These are phyloP conservation scores for Lentinula novae-zelandiae DNA, from an alignment of 1,284 basidiomycete genomes.

Conservation along the genomic window DNA sequence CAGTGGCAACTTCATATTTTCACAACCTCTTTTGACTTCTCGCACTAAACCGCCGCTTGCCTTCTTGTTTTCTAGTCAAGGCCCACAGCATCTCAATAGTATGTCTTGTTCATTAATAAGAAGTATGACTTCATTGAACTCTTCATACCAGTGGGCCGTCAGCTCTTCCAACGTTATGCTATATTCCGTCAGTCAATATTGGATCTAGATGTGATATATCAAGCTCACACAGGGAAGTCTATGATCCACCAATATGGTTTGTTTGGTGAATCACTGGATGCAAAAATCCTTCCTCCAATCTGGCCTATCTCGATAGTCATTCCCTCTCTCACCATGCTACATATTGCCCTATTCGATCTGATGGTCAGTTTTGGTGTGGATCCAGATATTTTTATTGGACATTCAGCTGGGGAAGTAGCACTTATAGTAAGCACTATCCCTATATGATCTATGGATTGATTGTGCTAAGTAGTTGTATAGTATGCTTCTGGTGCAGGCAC, in stretches of 20 bases:
- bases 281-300: conserved; percentile 23
- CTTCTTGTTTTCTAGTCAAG: conserved; percentile 32
- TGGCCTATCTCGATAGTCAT: conserved; percentile 32
- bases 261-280: conserved; percentile 2
- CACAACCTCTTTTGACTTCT: conserved; percentile 20
- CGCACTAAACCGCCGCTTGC: conserved; percentile 20
- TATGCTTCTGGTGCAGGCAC: conserved; percentile 39
- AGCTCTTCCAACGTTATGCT: conserved; percentile 26
- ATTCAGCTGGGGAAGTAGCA: conserved; percentile 42
- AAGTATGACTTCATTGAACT: too few relatives aligned
- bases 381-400: conserved; percentile 36
- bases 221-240: conserved; percentile 23
- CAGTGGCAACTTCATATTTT: conserved; percentile 12
- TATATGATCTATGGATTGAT: too few relatives aligned
- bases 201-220: conserved; percentile 26
- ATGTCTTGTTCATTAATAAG: conserved; percentile 3
- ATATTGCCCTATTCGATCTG: conserved; percentile 41
- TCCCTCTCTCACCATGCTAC: conserved; percentile 36
- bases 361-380: conserved; percentile 29
- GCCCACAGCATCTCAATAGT: conserved; percentile 31
- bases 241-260: conserved; percentile 21
- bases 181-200: conserved; percentile 29
- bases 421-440: conserved; percentile 19
- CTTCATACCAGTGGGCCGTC: conserved; percentile 28
- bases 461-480: not conserved